These are phyloP conservation scores for Yamadazyma epiphylla DNA, from an alignment of 1,139 yeast species.

Conservation along the genomic window DNA sequence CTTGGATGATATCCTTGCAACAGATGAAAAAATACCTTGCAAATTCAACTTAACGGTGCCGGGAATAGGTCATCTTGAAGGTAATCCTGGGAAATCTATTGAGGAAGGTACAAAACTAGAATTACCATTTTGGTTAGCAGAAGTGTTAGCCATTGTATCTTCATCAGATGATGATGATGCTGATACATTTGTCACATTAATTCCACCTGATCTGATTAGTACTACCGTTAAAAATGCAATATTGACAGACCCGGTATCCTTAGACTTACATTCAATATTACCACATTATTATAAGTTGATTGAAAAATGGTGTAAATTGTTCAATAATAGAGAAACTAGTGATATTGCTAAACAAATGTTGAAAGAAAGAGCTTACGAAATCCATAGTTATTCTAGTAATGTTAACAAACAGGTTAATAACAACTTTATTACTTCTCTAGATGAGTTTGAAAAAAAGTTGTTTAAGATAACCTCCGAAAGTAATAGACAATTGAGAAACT, in stretches of 20 bases:
- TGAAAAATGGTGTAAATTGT: constrained; percentile 71
- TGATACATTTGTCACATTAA: constrained; percentile 59
- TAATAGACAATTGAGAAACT: constrained; percentile 58
- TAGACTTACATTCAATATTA: constrained; percentile 67
- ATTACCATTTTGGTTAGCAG: constrained; percentile 88
- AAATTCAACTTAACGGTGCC: constrained; percentile 76
- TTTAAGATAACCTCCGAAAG: constrained; percentile 60
- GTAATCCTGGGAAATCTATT: constrained; percentile 67
- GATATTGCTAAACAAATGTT: constrained; percentile 53
- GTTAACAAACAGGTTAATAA: constrained; percentile 39
- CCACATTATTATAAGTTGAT: constrained; percentile 67
- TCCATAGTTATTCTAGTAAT: constrained; percentile 68
- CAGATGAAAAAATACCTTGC: constrained; percentile 67
- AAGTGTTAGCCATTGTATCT: constrained; percentile 60
- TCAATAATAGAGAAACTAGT: constrained; percentile 61
- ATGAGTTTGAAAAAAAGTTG: constrained; percentile 67
- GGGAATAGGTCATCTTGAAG: constrained; percentile 84
- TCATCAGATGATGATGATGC: constrained; percentile 34
- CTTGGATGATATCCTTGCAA: constrained; percentile 85
- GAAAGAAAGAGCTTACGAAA: constrained; percentile 61
- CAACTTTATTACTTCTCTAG: constrained; percentile 61
- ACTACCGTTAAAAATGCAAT: constrained; percentile 72
- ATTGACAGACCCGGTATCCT: constrained; percentile 63
- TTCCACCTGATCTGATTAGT: constrained; percentile 65
- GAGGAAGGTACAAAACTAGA: constrained; percentile 66